Evolutionary conservation across 306 rosid species (phyloP).

Genomic region (Fragaria vesca): DNA sequence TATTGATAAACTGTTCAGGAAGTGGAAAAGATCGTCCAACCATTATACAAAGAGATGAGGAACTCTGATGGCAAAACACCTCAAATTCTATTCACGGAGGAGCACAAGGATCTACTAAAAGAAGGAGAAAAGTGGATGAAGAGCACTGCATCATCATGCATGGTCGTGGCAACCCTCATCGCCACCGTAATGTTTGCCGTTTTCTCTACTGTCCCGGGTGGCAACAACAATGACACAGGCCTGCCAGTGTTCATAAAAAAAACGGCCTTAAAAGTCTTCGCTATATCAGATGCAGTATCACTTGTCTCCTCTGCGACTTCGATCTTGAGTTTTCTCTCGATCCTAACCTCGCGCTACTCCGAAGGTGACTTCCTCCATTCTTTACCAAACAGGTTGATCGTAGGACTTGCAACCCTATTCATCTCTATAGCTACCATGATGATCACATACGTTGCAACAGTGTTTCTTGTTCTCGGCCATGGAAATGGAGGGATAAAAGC

Average conservation of each 20-base stretch:
- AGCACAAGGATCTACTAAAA: not conserved
- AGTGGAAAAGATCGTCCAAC: conserved; percentile 8
- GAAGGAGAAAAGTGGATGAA: conserved; percentile 19
- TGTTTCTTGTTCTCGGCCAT: not conserved
- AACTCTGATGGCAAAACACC: conserved; percentile 6
- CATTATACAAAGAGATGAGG: not conserved
- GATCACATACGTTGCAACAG: conserved; percentile 29
- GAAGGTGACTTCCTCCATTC: conserved; percentile 45
- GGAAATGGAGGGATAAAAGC: not conserved
- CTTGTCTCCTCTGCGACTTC: conserved; percentile 47
- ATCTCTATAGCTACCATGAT: conserved; percentile 39
- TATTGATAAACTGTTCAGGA: not conserved
- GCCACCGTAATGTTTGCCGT: conserved; percentile 16
- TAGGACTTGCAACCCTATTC: conserved; percentile 48
- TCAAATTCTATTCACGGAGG: conserved; percentile 2
- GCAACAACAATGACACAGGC: not conserved
- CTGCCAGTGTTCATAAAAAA: not conserved
- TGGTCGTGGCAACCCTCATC: conserved; percentile 15
- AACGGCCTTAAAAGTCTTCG: not conserved
- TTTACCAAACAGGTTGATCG: conserved; percentile 39
- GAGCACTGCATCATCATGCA: conserved; percentile 14
- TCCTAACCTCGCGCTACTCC: conserved; percentile 35
- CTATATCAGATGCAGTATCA: conserved; percentile 45
- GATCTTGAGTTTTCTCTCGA: conserved; percentile 39
- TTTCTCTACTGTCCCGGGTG: not conserved